Base-by-base conservation (phyloP, 805 yeast species). In the Suhomyces prunicola region DNA sequence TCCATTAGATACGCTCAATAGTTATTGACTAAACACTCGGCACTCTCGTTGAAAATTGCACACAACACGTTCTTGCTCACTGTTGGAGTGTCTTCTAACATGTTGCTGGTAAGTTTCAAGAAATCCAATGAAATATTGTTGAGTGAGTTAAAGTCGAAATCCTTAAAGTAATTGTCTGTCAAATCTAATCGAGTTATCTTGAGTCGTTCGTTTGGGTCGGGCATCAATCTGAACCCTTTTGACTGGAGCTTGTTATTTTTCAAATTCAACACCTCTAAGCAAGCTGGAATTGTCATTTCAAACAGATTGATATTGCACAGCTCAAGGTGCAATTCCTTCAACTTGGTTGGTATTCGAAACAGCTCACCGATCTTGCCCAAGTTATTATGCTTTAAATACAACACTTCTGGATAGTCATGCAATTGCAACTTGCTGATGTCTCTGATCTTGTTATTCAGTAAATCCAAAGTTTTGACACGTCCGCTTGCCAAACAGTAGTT, bases 161-260 rank as follows among this genome's bases (percentile, higher is more conserved):
- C 46, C 45, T 53, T 53, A 41, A 53, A 53, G 17, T 46, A 53
- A 44, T 53, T 53, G 10, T 52, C 55, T 4, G 52, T 36, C 39
- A 53, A 45, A 39, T 53, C 48, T 23, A 53, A 44, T 5, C 24
- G 7, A 19, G 42, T 39, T 5, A 39, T 39, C n/a, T 39, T 39
- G 42, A 17, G 24, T n/a, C 6, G 8, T 39, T 17, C 42, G 22
- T 13, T 39, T 17, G 17, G 19, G 22, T 15, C 22, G 15, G 24
- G 22, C 6, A 9, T n/a, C 42, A 39, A 39, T 26, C 13, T 45
- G n/a, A 53, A 49, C 24, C 47, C 23, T 26, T 49, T 53, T 12
- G 46, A 23, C 24, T 49, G 48, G 10, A 53, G 41, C 46, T 47
- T 53, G 24, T 53, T 53, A 41, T 53, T 49, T 7, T 50, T 49